Conservation (phyloP, 2,329 filamentous ascomycete genomes). For the Aspergillus oerlinghausenensis region DNA sequence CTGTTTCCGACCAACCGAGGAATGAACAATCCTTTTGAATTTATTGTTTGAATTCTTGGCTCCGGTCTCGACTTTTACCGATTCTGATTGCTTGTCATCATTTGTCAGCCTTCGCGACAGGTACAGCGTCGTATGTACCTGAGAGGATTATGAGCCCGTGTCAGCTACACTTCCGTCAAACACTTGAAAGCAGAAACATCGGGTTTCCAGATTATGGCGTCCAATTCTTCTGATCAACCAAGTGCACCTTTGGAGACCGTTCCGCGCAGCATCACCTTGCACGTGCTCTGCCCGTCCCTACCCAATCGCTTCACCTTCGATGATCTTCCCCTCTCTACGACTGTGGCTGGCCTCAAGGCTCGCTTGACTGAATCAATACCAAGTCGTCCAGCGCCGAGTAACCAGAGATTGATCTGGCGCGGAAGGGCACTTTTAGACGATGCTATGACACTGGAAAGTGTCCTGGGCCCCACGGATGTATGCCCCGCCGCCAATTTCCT, state of each 20-base stretch:
- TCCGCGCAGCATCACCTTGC: slow-evolving; percentile 25
- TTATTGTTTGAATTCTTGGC: neutral
- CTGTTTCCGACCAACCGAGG: neutral
- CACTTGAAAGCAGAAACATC: neutral
- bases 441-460: slow-evolving; percentile 43
- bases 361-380: slow-evolving; percentile 49
- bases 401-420: slow-evolving; percentile 56
- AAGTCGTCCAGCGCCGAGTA: slow-evolving; percentile 39
- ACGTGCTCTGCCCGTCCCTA: slow-evolving; percentile 40
- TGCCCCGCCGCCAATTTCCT: slow-evolving; percentile 14
- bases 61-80: neutral
- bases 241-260: neutral
- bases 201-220: slow-evolving; percentile 5
- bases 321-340: slow-evolving; percentile 37
- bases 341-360: slow-evolving; percentile 50
- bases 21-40: neutral
- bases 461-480: slow-evolving; percentile 50
- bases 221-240: slow-evolving; percentile 1
- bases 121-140: neutral
- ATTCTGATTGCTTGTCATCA: neutral
- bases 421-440: slow-evolving; percentile 51
- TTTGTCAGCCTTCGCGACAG: neutral
- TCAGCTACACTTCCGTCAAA: neutral
- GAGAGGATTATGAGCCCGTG: neutral
- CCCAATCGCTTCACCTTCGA: slow-evolving; percentile 35